Conservation (phyloP, 306 rosid genomes). For the Pyrus bretschneideri region DNA sequence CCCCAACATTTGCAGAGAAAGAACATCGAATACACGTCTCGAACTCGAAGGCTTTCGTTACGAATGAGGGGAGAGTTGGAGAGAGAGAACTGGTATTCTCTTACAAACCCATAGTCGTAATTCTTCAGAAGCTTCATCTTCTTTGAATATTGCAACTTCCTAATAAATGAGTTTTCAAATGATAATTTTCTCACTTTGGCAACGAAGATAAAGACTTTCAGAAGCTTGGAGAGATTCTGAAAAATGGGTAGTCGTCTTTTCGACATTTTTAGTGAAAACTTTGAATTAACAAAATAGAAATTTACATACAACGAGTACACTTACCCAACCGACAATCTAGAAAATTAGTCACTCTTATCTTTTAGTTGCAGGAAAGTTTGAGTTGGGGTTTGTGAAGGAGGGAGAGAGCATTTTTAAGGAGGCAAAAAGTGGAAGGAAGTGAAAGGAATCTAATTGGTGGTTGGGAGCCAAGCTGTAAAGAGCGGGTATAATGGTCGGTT, state of each 20-base stretch:
- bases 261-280: constrained; percentile 26
- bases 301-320: background rate
- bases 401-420: constrained; percentile 27
- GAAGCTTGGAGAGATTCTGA: constrained; percentile 32
- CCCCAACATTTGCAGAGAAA: constrained; percentile 40
- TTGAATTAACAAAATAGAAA: background rate
- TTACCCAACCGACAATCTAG: no score
- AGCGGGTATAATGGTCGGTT: constrained; percentile 41
- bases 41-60: background rate
- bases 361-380: constrained; percentile 9
- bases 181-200: constrained; percentile 37
- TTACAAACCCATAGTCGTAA: constrained; percentile 28
- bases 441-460: constrained; percentile 5
- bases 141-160: constrained; percentile 21
- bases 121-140: constrained; percentile 33
- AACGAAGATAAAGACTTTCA: constrained; percentile 25
- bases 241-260: constrained; percentile 31
- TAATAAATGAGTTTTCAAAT: constrained; percentile 26
- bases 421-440: constrained; percentile 22
- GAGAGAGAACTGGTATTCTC: constrained; percentile 41
- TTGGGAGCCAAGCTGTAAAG: constrained; percentile 51
- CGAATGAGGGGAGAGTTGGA: constrained; percentile 48
- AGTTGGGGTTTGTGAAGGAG: background rate
- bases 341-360: background rate
- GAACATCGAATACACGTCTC: constrained; percentile 30